These are phyloP conservation scores for Mycena chlorophos DNA, from an alignment of 768 basidiomycete species.

Conservation along the genomic window DNA sequence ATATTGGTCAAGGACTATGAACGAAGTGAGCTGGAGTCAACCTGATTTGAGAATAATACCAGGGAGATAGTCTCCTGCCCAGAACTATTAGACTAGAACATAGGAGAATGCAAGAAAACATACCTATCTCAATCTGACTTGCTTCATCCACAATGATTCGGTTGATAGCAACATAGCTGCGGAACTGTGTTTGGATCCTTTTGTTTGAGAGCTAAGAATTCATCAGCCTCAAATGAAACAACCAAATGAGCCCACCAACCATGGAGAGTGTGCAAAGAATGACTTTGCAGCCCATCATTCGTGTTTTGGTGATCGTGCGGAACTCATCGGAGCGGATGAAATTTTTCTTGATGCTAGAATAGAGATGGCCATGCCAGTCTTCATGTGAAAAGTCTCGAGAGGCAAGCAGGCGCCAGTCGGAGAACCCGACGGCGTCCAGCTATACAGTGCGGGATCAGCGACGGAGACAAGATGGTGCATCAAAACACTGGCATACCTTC, in stretches of 20 bases:
- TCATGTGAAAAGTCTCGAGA: constrained; percentile 62
- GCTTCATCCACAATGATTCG: constrained; percentile 67
- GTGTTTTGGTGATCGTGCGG: constrained; percentile 13
- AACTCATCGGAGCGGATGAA: constrained; percentile 54
- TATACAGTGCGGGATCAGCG: constrained; percentile 50
- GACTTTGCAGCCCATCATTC: constrained; percentile 48
- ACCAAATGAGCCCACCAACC: constrained; percentile 24
- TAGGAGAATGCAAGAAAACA: constrained; percentile 31
- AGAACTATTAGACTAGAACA: constrained; percentile 17
- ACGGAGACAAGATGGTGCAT: background rate
- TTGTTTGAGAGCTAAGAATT: constrained; percentile 45
- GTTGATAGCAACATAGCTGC: constrained; percentile 40
- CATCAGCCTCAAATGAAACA: background rate
- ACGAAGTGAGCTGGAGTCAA: background rate
- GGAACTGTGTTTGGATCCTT: constrained; percentile 33
- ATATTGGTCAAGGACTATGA: constrained; percentile 39
- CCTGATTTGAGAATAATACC: constrained; percentile 1
- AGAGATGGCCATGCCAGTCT: constrained; percentile 80
- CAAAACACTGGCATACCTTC: constrained; percentile 2
- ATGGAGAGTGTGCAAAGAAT: constrained; percentile 78
- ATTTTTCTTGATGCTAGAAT: constrained; percentile 47
- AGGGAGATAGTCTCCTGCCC: constrained; percentile 23
- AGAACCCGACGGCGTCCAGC: constrained; percentile 53
- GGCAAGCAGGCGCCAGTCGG: constrained; percentile 67
- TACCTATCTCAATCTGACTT: constrained; percentile 63